Conservation (phyloP, 1,139 yeast genomes). For the Candida glucosophila region DNA sequence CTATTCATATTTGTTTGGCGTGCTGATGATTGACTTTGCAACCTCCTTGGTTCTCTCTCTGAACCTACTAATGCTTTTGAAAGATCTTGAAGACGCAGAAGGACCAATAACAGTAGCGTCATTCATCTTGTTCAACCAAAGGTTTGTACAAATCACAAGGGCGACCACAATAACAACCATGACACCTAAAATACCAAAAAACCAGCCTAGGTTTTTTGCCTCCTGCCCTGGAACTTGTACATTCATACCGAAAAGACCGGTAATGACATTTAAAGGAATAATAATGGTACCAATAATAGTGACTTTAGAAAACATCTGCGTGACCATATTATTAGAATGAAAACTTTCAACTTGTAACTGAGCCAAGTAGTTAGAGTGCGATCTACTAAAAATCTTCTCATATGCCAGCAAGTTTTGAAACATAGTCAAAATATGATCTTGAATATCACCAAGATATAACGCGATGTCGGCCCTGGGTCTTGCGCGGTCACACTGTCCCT, state of each 20-base stretch:
- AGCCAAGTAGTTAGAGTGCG: slow-evolving; percentile 18
- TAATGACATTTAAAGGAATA: slow-evolving; percentile 15
- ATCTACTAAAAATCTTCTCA: slow-evolving; percentile 16
- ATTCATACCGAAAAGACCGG: slow-evolving; percentile 20
- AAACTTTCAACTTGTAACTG: slow-evolving; percentile 18
- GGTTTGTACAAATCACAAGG: slow-evolving; percentile 7
- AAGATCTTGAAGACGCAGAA: slow-evolving; percentile 23
- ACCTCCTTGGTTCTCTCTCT: slow-evolving; percentile 22
- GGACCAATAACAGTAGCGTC: slow-evolving; percentile 7
- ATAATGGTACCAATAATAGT: slow-evolving; percentile 17
- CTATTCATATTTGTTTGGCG: slow-evolving; percentile 29
- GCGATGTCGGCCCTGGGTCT: slow-evolving; percentile 83
- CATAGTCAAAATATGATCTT: slow-evolving; percentile 29
- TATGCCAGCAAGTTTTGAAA: slow-evolving; percentile 16
- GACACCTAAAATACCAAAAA: slow-evolving; percentile 11
- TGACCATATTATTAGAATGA: slow-evolving; percentile 13
- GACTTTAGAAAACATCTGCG: slow-evolving; percentile 15
- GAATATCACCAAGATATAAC: slow-evolving; percentile 89
- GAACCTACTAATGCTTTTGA: slow-evolving; percentile 37
- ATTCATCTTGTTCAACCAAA: slow-evolving; percentile 8
- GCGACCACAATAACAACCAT: slow-evolving; percentile 8
- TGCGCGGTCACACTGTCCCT: slow-evolving; percentile 6
- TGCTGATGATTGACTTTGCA: slow-evolving; percentile 33
- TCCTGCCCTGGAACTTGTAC: slow-evolving; percentile 14
- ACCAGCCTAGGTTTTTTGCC: slow-evolving; percentile 7